Base-by-base conservation (phyloP, 192 early-diverging fungal species). In the Diversispora epigaea region DNA sequence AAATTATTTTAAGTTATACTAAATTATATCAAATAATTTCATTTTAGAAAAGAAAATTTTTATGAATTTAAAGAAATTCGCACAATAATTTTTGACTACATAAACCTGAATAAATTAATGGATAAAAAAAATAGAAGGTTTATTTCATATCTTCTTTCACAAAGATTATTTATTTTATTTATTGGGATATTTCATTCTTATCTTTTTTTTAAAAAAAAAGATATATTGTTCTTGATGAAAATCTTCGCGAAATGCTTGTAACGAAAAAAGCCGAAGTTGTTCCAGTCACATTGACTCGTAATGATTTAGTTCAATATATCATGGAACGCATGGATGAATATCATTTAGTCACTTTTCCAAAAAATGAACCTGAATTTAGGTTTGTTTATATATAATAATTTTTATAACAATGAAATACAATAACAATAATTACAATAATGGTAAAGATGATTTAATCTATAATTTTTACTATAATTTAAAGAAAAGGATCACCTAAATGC, bases 51-150 rank as follows among this genome's bases (percentile, higher is more conserved):
- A 44, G 83, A 88, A 60, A 84, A 79, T 7, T 84, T 85, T 52
- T 94, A 88, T 71, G 89, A 82, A 7, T 69, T 81, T 0, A 79
- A 85, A 12, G 86, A 94, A 60, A 79, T 92, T 43, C 86, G 87
- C 45, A 52, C 56, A 6, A 81, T 90, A 15, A 65, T 92, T 8
- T 81, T 86, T 45, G 84, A 83, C 9, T 96, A 94, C 65, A 82
- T 93, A 63, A 86, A 89, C 73, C 78, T 65, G 6, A 82, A 89
- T 19, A 71, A 82, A 3, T 80, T 96, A 19, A 81, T 87, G 0
- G 88, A 93, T 68, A 73, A 81, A 22, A 78, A 77, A 49, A 86
- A 86, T 50, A 84, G 71, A 73, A 77, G 79, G 74, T 67, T 63
- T 15, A 15, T 17, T 8, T 12, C 40, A 15, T 25, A 10, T 46